Base-by-base conservation (phyloP, 169 alveolate species). In the Babesia bigemina region DNA sequence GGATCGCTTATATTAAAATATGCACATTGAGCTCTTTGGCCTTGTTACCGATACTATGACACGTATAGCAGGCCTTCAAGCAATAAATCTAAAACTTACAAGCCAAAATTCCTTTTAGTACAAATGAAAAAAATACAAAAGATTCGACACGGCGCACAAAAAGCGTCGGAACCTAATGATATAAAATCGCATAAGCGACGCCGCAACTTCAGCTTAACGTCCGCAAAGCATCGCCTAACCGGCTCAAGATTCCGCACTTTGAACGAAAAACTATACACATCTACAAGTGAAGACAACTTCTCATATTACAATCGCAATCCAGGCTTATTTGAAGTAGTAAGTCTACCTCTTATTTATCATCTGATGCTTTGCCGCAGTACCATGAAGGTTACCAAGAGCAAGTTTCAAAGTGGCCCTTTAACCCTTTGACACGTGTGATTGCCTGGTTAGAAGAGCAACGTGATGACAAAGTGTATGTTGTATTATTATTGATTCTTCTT, bases 381-480 rank as follows among this genome's bases (percentile, higher is more conserved):
- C 93, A 88, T 63, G 77, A 61, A 21, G 93, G 93, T 14, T 88
- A 81, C 62, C 71, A 65, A 45, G 74, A 85, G 29, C 93, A 88
- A 59, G 83, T 82, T 48, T 39, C 67, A 26, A 75, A 74, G 48
- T 88, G 93, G 93, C 93, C 93, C 14, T 57, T 66, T 22, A 85
- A 79, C 24, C 93, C 93, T 26, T 65, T 88, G 77, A 21, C 48
- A 26, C 49, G 53, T 22, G 75, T 88, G n/a, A 81, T 88, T 26
- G 42, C 36, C 12, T 69, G 86, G 87, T 63, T 88, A 42, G 71
- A 74, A 44, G 57, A 57, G 19, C 26, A 24, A 13, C 49, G 59
- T 19, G 39, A 26, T 14, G 24, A 19, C 17, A 22, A 53, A 24
- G 49, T 56, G 87, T 66, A 66, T 22, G 70, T 66, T 17, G 0